A percentile compares a stretch with the other conserved stretches of the same genome.
Conservation (phyloP, 2,329 filamentous ascomycete species). For the Aspergillus sergii region DNA sequence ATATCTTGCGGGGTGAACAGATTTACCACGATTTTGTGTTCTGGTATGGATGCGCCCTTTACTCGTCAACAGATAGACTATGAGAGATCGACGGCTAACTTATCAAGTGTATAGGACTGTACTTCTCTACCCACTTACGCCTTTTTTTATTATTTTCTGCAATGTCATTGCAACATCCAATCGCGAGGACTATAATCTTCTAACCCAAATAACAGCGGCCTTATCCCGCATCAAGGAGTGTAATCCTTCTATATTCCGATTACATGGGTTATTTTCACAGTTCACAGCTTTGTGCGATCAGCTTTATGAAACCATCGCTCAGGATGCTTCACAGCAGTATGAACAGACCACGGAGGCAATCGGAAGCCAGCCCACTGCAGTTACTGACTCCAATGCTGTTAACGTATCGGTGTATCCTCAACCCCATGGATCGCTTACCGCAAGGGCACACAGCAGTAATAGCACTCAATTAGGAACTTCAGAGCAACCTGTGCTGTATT, state of each 20-base stretch:
- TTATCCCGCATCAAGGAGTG: constrained; percentile 2
- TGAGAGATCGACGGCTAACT: not conserved
- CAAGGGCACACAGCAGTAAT: not conserved
- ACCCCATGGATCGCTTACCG: not conserved
- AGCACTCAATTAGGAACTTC: not conserved
- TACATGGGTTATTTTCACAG: not conserved
- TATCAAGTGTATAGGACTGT: not conserved
- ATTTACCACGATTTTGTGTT: not conserved
- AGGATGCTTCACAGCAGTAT: not conserved
- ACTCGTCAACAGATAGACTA: not conserved
- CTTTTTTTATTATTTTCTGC: constrained; percentile 4
- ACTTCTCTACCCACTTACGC: not conserved
- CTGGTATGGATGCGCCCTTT: not conserved
- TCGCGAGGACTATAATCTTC: not conserved
- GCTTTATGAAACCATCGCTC: not conserved
- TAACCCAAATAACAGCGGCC: constrained; percentile 2
- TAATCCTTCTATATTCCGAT: not conserved
- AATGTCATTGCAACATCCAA: constrained; percentile 4
- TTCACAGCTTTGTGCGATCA: not conserved
- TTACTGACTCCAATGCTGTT: not conserved
- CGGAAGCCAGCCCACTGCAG: not conserved
- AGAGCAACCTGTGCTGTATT: not conserved
- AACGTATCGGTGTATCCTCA: not conserved
- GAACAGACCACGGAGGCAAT: not conserved
- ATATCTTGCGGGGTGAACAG: not conserved